Evolutionary conservation across 805 yeast genomes (phyloP).

Genomic region (Yamadazyma olivae): DNA sequence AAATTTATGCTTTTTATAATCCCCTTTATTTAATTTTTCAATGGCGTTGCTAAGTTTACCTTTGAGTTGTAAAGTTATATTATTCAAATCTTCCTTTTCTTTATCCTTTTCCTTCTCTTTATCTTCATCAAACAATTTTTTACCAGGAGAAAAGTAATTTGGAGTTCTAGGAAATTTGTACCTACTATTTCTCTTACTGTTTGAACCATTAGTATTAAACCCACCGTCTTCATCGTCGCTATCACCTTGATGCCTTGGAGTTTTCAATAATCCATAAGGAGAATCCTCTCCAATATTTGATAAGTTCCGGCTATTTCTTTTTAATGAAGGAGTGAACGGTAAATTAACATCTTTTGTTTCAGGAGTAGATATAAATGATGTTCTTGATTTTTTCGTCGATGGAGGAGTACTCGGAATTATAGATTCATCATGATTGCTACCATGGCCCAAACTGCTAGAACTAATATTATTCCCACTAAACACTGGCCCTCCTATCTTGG

Average conservation of each 20-base stretch:
- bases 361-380: conserved; percentile 35
- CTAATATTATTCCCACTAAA: background rate
- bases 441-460: no score
- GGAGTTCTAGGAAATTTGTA: conserved; percentile 36
- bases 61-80: conserved; percentile 37
- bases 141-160: conserved; percentile 38
- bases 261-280: conserved; percentile 23
- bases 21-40: conserved; percentile 28
- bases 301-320: conserved; percentile 21
- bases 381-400: conserved; percentile 18
- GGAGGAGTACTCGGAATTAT: conserved; percentile 25
- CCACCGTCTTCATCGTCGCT: conserved; percentile 22
- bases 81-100: conserved; percentile 31
- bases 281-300: conserved; percentile 21
- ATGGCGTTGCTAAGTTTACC: conserved; percentile 37
- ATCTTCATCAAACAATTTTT: conserved; percentile 32
- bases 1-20: conserved; percentile 18
- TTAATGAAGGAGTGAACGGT: conserved; percentile 40
- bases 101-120: conserved; percentile 23
- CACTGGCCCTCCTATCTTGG: conserved; percentile 8
- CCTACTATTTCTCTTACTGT: conserved; percentile 5
- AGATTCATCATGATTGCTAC: background rate
- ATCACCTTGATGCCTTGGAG: conserved; percentile 18
- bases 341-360: conserved; percentile 29
- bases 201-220: background rate